A percentile compares a stretch with the other conserved stretches of the same genome.
phyloP scores from a whole-genome alignment of 768 basidiomycete species.

The Lentinula lateritia region DNA sequence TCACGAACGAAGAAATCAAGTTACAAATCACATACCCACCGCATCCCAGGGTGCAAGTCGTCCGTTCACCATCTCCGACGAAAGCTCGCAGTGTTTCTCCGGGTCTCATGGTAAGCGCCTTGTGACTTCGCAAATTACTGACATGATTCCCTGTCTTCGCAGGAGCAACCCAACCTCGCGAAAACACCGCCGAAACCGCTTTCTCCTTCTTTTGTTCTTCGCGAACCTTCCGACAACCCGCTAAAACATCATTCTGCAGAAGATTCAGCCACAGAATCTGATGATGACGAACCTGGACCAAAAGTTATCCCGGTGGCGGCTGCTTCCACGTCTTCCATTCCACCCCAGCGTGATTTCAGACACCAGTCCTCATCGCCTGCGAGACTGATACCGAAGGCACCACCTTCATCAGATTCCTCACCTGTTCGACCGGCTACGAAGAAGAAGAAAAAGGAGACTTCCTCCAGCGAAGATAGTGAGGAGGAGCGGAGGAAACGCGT shows the following conservation, averaged over 20 bases:
- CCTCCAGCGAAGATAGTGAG: slow-evolving; percentile 55
- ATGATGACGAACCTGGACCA: background rate
- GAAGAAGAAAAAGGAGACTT: slow-evolving; percentile 28
- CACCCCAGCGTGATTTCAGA: slow-evolving; percentile 5
- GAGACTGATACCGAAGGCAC: slow-evolving; percentile 14
- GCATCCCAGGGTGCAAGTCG: slow-evolving; percentile 8
- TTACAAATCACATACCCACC: slow-evolving; percentile 23
- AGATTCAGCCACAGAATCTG: slow-evolving; percentile 44
- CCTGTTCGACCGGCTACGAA: slow-evolving; percentile 48
- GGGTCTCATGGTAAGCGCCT: slow-evolving; percentile 2
- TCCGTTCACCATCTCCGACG: slow-evolving; percentile 12
- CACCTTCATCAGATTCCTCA: slow-evolving; percentile 44
- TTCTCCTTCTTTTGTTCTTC: background rate
- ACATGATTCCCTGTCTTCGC: background rate
- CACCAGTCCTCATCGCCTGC: slow-evolving; percentile 7
- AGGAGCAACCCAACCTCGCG: slow-evolving; percentile 1
- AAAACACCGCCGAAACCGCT: background rate
- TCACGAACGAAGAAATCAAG: slow-evolving; percentile 39
- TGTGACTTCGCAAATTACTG: slow-evolving; percentile 1
- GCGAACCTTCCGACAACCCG: background rate
- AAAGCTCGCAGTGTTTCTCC: slow-evolving; percentile 3
- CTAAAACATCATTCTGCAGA: slow-evolving; percentile 16
- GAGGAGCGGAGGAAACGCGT: slow-evolving; percentile 39
- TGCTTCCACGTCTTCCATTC: background rate
- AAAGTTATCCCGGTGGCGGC: background rate